Base-by-base conservation (phyloP, 2,329 filamentous ascomycete species). In the Aureobasidium leucospermi region DNA sequence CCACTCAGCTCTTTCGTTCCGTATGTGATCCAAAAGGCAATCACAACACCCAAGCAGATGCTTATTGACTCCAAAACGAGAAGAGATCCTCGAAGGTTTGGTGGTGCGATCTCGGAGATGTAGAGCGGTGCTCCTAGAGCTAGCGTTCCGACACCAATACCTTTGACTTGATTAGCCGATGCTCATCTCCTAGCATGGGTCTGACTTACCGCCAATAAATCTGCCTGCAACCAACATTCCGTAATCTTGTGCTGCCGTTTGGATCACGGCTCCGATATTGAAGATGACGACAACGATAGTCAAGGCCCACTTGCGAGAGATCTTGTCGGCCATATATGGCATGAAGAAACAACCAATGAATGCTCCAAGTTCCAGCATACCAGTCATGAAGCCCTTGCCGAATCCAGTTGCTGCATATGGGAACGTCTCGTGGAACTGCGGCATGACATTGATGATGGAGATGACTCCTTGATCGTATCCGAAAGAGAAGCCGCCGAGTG, bases 21-120 rank as follows among this genome's bases (percentile, higher is more conserved):
- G 59, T 81, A 84, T 0, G 78, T 79, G 36, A 80, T 79, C 76
- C 78, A 83, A 65, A 76, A 83, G 1, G 79, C 76, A 29, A 81
- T 71, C 4, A 81, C 75, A 57, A 76, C 77, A 2, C 79, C 77
- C 28, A 72, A 67, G 11, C 78, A 76, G 52, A 80, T 79, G 48
- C 68, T 71, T 56, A 79, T 69, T 48, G 77, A 73, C 59, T 51
- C 48, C 2, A 80, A 67, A 1, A 78, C 83, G 47, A 81, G 72
- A 5, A 76, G 66, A 2, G 72, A 66, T 1, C 74, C 75, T 45
- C 74, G 65, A 6, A 75, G 67, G 48, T 76, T 70, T 0, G 73
- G 73, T 5, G 73, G 73, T 0, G 70, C 59, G 59, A 69, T 68
- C 57, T 69, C 67, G 10, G 60, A 59, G 47, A 69, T 69, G 61